Evolutionary conservation across 805 yeast species (phyloP).

Genomic region (Cephaloascus fragrans): DNA sequence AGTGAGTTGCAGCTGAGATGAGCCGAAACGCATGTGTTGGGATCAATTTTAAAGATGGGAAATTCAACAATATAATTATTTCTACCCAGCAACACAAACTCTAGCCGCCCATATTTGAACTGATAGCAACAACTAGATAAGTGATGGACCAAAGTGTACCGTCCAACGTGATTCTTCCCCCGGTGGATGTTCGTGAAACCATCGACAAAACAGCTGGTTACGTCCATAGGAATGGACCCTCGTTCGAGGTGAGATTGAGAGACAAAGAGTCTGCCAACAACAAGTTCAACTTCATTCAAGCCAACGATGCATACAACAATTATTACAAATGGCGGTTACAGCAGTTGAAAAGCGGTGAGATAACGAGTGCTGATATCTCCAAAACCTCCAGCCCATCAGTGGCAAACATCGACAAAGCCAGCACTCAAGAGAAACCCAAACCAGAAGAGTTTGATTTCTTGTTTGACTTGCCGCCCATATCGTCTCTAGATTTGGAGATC

Average conservation of each 20-base stretch:
- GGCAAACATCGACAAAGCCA: conserved; percentile 1
- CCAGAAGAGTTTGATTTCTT: conserved; percentile 19
- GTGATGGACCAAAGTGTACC: conserved; percentile 9
- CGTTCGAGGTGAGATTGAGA: conserved; percentile 51
- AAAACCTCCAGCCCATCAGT: conserved; percentile 1
- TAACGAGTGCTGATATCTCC: conserved; percentile 2
- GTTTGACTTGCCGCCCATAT: conserved; percentile 26
- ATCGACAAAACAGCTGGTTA: conserved; percentile 68
- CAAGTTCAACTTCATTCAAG: conserved; percentile 56
- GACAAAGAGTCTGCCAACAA: conserved; percentile 33
- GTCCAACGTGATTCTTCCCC: conserved; percentile 41
- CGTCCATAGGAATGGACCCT: conserved; percentile 56
- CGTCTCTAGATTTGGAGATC: conserved; percentile 55
- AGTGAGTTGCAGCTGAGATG: background rate
- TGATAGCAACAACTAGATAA: too few species aligned
- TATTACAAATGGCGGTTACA: conserved; percentile 45
- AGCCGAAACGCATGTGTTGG: background rate
- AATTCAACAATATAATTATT: too few species aligned
- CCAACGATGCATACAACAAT: conserved; percentile 41
- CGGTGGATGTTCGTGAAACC: conserved; percentile 36
- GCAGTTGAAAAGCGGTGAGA: conserved; percentile 16
- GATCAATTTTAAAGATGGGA: too few species aligned
- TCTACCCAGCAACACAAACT: too few species aligned
- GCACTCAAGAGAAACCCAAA: conserved; percentile 4
- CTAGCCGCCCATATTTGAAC: too few species aligned